Base-by-base conservation (phyloP, 2,329 filamentous ascomycete genomes). In the Sporothrix dimorphospora region DNA sequence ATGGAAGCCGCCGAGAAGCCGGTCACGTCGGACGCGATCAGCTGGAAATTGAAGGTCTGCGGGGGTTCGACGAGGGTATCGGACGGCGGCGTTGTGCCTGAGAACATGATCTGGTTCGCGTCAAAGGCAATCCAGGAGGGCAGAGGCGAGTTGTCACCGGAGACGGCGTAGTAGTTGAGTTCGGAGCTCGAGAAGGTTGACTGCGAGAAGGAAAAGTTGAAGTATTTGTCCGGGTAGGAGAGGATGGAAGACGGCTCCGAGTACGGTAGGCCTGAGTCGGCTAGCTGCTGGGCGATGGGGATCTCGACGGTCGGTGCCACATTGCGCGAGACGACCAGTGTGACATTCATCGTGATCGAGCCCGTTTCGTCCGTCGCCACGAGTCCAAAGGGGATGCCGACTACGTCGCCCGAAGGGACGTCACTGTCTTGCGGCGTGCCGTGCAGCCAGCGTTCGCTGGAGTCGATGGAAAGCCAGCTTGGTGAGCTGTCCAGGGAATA, bases 101-200 rank as follows among this genome's bases (percentile, higher is more conserved):
- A 88, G 76, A 97, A 97, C 0, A 85, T 85, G 51, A 97, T 82
- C 0, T 81, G 84, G 1, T 79, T 79, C 0, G 86, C 78, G 76
- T 96, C 87, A 77, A 97, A 97, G n/a, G 83, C 82, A 59, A 97
- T 83, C 94, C 94, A 97, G 0, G 93, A 90, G 24, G 94, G 94
- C 47, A 97, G 82, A 47, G 94, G 94, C n/a, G 92, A 92, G 77
- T 92, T 92, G 77, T 95, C 88, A 5, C 85, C 85, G 4, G 92
- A 91, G 3, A 91, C 89, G 9, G 93, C 92, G 78, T 96, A 95
- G 80, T 94, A 97, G 72, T 89, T 88, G 68, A 90, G 85, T 19
- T 81, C 82, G 0, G 82, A 81, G 55, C 86, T 81, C n/a, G 83
- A 83, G 79, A 97, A 97, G 0, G 91, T 93, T 21, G 88, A 81